Conservation (phyloP, 2,329 filamentous ascomycete genomes). For the Fusarium udum region DNA sequence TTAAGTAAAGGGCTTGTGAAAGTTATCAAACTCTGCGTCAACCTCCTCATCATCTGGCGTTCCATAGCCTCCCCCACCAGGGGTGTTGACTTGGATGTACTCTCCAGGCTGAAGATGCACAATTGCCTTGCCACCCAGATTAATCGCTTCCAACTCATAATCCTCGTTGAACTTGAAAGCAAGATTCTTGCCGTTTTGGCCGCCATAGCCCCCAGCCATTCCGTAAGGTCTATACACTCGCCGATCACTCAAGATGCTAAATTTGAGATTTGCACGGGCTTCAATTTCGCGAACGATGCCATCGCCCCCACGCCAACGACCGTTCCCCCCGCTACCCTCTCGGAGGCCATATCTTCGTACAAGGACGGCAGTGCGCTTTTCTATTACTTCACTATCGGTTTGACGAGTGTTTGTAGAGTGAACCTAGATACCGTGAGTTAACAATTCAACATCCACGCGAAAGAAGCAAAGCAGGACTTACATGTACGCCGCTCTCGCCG, state of each 20-base stretch:
- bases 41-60: neutral
- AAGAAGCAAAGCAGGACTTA: constrained; percentile 43
- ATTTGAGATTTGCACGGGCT: constrained; percentile 45
- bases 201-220: constrained; percentile 46
- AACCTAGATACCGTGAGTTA: constrained; percentile 30
- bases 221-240: constrained; percentile 48
- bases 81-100: constrained; percentile 49
- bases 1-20: constrained; percentile 2
- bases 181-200: constrained; percentile 42
- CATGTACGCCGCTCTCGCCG: constrained; percentile 78
- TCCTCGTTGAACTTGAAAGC: constrained; percentile 43
- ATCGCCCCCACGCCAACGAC: constrained; percentile 47
- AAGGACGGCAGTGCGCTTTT: constrained; percentile 49
- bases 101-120: constrained; percentile 45
- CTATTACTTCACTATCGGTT: constrained; percentile 80
- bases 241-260: constrained; percentile 50
- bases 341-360: constrained; percentile 46
- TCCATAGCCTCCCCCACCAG: constrained; percentile 47
- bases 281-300: constrained; percentile 50
- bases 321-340: constrained; percentile 29
- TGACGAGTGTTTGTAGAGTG: constrained; percentile 90
- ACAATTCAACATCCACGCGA: no score
- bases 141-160: constrained; percentile 16
- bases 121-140: neutral
- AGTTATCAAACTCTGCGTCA: neutral